A percentile compares a stretch with the other conserved stretches of the same genome.
phyloP scores from a whole-genome alignment of 1,139 yeast species.

The Suhomyces bribrorum region DNA sequence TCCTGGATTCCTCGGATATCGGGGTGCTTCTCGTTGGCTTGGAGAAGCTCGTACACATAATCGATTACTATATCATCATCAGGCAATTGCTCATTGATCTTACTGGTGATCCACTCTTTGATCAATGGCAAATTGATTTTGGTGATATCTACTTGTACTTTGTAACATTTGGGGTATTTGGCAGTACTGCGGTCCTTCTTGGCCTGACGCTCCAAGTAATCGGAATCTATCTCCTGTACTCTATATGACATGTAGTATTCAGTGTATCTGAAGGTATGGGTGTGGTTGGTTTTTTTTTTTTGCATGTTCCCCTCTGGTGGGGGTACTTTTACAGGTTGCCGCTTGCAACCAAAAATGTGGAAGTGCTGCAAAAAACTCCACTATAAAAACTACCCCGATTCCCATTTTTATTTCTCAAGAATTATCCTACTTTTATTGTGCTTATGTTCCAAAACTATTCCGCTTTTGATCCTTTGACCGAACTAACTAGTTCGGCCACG shows the following conservation, averaged over 20 bases:
- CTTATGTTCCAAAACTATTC: neutral
- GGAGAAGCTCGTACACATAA: slow-evolving; percentile 38
- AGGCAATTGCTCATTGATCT: slow-evolving; percentile 35
- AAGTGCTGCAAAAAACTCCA: neutral
- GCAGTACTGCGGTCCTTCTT: slow-evolving; percentile 11
- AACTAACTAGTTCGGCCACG: no score
- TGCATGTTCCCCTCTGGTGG: neutral
- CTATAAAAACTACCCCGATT: neutral
- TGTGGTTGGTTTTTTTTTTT: neutral
- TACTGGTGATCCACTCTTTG: slow-evolving; percentile 35
- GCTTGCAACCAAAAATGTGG: no score
- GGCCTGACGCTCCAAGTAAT: slow-evolving; percentile 10
- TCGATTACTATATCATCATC: slow-evolving; percentile 51
- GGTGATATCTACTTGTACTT: slow-evolving; percentile 28
- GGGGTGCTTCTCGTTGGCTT: slow-evolving; percentile 27
- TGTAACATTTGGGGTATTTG: slow-evolving; percentile 19
- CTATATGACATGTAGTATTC: slow-evolving; percentile 22
- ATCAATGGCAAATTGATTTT: slow-evolving; percentile 39
- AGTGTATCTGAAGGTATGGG: no score
- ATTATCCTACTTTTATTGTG: no score
- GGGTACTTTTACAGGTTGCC: no score
- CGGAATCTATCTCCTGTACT: slow-evolving; percentile 20
- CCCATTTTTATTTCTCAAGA: no score
- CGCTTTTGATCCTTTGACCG: no score
- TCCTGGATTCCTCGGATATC: slow-evolving; percentile 35